These are phyloP conservation scores for Apiotrichum montevideense DNA, from an alignment of 1,284 basidiomycete genomes.

Conservation along the genomic window DNA sequence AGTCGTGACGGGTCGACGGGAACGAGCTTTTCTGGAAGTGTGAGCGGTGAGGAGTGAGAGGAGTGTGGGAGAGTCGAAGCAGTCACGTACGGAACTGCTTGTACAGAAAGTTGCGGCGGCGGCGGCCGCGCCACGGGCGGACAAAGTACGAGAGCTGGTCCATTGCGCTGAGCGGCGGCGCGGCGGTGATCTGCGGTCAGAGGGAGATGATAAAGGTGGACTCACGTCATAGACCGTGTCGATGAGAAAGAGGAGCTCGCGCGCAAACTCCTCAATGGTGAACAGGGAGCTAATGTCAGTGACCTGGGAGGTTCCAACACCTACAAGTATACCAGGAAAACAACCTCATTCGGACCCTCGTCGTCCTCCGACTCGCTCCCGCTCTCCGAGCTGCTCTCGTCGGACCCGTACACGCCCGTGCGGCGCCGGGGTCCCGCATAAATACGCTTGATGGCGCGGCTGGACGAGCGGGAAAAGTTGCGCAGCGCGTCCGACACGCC, in stretches of 20 bases:
- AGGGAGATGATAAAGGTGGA: neutral
- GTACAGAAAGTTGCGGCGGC: conserved; percentile 23
- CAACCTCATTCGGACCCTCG: conserved; percentile 49
- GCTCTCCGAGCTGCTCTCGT: conserved; percentile 1
- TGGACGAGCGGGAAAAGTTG: conserved; percentile 60
- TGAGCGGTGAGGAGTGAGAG: too few species aligned
- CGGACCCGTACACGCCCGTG: conserved; percentile 23
- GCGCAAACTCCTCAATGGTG: conserved; percentile 82
- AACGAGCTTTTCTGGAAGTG: conserved; percentile 56
- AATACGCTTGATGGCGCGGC: conserved; percentile 68
- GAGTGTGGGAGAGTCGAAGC: too few species aligned
- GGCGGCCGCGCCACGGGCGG: conserved; percentile 7
- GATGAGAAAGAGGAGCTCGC: conserved; percentile 70
- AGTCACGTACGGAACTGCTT: conserved; percentile 36
- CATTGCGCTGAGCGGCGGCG: conserved; percentile 22
- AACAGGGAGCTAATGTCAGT: conserved; percentile 68
- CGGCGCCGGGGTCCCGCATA: conserved; percentile 53
- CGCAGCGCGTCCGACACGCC: conserved; percentile 63
- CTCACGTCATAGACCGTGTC: conserved; percentile 64
- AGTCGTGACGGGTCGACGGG: conserved; percentile 56
- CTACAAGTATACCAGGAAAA: conserved; percentile 86
- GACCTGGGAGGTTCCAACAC: conserved; percentile 46
- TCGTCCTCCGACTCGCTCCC: conserved; percentile 4
- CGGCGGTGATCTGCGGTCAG: conserved; percentile 29
- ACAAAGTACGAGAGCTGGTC: conserved; percentile 30